Evolutionary conservation across 257 asterid species (phyloP), one percentile per base, ranked within the genome.

Genomic region (Leonotis leonurus): DNA sequence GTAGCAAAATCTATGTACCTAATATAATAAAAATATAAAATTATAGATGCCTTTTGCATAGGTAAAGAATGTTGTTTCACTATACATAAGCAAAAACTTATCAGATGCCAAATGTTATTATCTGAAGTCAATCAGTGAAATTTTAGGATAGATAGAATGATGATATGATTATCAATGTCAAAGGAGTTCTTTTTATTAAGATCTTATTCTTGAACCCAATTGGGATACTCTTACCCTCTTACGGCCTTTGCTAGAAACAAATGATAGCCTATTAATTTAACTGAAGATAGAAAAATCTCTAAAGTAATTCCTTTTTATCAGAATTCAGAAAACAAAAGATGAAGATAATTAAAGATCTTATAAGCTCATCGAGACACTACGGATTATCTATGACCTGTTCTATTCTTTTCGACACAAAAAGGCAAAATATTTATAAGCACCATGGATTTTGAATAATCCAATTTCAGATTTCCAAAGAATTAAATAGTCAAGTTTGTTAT

Each of bases 261-360:
- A 21, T 11, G 11, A 41, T 41, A 41, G 12, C 33, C 36, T 22
- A n/a, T n/a, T n/a, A n/a, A 10, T 54, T 30, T 13, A 27, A 13
- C 30, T 9, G 50, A 33, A 66, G 29, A 35, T 41, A 33, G 12
- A 36, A 26, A n/a, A 4, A 22, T 36, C 14, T n/a, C n/a, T 3
- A 20, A 30, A 40, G 18, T 40, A 41, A 41, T 41, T 11, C n/a
- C n/a, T n/a, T n/a, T n/a, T n/a, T n/a, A n/a, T n/a, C n/a, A n/a
- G n/a, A n/a, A 7, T 16, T 18, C 26, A 30, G 22, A 53, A 26
- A 18, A 40, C 27, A 40, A 13, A 54, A 43, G 56, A 56, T 18
- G 16, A 53, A 46, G 49, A 48, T 50, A 17, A n/a, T 29, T 41
- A 54, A 65, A 20, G 45, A 64, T 32, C 62, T 64, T 53, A 27